Conservation (phyloP, 1,284 basidiomycete species). For the Termitomyces sp. region DNA sequence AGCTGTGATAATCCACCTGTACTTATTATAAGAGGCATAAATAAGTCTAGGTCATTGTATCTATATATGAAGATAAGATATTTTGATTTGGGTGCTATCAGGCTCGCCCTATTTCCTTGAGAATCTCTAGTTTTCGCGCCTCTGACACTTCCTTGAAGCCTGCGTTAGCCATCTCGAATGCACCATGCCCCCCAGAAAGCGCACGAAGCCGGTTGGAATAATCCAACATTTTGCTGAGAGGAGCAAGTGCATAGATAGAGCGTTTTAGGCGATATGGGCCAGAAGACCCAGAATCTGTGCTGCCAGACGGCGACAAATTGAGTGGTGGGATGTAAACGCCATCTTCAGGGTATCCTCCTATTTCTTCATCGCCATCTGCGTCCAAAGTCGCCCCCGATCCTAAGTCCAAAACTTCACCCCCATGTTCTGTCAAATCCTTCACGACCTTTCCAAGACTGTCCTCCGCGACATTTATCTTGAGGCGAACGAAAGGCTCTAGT, state of each 20-base stretch:
- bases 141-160: slow-evolving; percentile 69
- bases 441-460: slow-evolving; percentile 68
- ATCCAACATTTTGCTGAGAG: slow-evolving; percentile 75
- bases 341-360: slow-evolving; percentile 48
- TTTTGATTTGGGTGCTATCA: slow-evolving; percentile 27
- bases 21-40: background rate
- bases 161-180: slow-evolving; percentile 73
- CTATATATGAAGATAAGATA: slow-evolving; percentile 1
- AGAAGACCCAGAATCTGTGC: slow-evolving; percentile 27
- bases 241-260: slow-evolving; percentile 66
- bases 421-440: slow-evolving; percentile 72
- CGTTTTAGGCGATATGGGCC: slow-evolving; percentile 43
- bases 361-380: slow-evolving; percentile 39
- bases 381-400: slow-evolving; percentile 36
- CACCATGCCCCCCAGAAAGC: slow-evolving; percentile 76
- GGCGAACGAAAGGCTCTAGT: slow-evolving; percentile 67
- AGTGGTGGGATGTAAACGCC: slow-evolving; percentile 71
- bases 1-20: slow-evolving; percentile 34
- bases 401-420: slow-evolving; percentile 68
- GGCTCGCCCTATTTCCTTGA: slow-evolving; percentile 70
- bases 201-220: slow-evolving; percentile 77
- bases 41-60: slow-evolving; percentile 8
- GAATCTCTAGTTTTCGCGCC: slow-evolving; percentile 58
- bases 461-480: slow-evolving; percentile 63
- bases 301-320: slow-evolving; percentile 63